A percentile compares a stretch with the other conserved stretches of the same genome.
Evolutionary conservation across 2,329 filamentous ascomycete species (phyloP).

Genomic region (Colletotrichum shisoi): DNA sequence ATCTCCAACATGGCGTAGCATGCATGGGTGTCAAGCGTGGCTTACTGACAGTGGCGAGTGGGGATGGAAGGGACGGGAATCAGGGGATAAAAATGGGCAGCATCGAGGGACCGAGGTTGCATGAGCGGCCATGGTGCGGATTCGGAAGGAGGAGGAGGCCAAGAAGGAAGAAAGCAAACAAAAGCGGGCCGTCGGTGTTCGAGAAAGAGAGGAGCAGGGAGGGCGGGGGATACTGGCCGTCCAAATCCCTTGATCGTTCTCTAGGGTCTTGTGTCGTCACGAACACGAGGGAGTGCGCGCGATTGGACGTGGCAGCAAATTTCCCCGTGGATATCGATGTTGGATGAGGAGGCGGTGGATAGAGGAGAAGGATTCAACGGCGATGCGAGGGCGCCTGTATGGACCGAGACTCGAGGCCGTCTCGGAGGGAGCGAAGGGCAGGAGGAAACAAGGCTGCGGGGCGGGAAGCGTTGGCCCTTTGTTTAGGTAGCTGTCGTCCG

Average conservation of each 20-base stretch:
- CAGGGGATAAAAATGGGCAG: conserved; percentile 16
- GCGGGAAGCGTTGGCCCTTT: conserved; percentile 30
- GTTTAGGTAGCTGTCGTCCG: conserved; percentile 25
- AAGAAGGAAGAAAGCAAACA: conserved; percentile 30
- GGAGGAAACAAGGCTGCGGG: conserved; percentile 21
- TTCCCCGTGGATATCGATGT: background rate
- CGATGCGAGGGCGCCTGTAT: conserved; percentile 9
- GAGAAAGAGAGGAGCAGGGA: conserved; percentile 21
- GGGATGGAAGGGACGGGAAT: conserved; percentile 8
- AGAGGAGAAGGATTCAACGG: conserved; percentile 12
- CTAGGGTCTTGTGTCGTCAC: conserved; percentile 30
- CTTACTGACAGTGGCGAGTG: background rate
- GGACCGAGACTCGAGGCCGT: conserved; percentile 25
- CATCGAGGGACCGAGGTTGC: conserved; percentile 31
- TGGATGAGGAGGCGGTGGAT: conserved; percentile 2
- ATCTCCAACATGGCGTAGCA: conserved; percentile 27
- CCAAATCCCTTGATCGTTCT: conserved; percentile 20
- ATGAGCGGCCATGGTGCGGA: conserved; percentile 12
- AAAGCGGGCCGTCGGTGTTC: conserved; percentile 28
- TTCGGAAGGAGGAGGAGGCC: conserved; percentile 12
- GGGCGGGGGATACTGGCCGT: background rate
- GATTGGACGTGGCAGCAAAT: background rate
- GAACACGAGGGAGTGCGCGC: background rate
- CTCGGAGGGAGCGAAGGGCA: conserved; percentile 9
- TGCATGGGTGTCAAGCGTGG: background rate